A percentile compares a stretch with the other conserved stretches of the same genome.
Conservation (phyloP, 2,329 filamentous ascomycete species). For the Pseudocercospora ulei region DNA sequence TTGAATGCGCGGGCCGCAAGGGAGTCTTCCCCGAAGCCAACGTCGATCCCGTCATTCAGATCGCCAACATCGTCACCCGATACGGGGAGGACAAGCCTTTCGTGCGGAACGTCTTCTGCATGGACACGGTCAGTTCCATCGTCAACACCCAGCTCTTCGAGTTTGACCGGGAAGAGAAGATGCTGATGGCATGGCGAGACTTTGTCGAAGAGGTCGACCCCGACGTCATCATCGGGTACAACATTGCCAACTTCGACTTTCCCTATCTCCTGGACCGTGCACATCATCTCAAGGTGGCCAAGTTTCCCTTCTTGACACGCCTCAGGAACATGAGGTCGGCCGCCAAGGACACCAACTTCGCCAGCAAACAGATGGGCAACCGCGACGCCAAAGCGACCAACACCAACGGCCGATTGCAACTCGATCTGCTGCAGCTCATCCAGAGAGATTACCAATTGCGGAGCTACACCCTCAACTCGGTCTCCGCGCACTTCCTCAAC, state of each 20-base stretch:
- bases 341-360: slow-evolving; percentile 73
- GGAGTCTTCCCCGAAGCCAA: slow-evolving; percentile 93
- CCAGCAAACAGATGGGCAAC: slow-evolving; percentile 96
- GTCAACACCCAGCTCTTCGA: slow-evolving; percentile 89
- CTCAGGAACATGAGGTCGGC: slow-evolving; percentile 61
- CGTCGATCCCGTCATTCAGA: slow-evolving; percentile 90
- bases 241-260: slow-evolving; percentile 97
- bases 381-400: slow-evolving; percentile 91
- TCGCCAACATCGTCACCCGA: slow-evolving; percentile 86
- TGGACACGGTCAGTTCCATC: slow-evolving; percentile 84
- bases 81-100: slow-evolving; percentile 96
- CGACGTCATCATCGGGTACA: slow-evolving; percentile 97
- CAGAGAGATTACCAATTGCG: slow-evolving; percentile 89
- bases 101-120: slow-evolving; percentile 88
- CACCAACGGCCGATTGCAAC: slow-evolving; percentile 82
- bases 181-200: slow-evolving; percentile 86
- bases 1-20: slow-evolving; percentile 94
- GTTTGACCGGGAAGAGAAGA: slow-evolving; percentile 69
- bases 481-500: slow-evolving; percentile 85
- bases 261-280: slow-evolving; percentile 87
- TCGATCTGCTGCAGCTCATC: slow-evolving; percentile 88
- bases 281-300: slow-evolving; percentile 65
- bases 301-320: slow-evolving; percentile 82
- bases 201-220: slow-evolving; percentile 86
- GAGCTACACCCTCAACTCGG: slow-evolving; percentile 95